Base-by-base conservation (phyloP, 163 green algal genomes). In the Chlamydomonas reinhardtii region DNA sequence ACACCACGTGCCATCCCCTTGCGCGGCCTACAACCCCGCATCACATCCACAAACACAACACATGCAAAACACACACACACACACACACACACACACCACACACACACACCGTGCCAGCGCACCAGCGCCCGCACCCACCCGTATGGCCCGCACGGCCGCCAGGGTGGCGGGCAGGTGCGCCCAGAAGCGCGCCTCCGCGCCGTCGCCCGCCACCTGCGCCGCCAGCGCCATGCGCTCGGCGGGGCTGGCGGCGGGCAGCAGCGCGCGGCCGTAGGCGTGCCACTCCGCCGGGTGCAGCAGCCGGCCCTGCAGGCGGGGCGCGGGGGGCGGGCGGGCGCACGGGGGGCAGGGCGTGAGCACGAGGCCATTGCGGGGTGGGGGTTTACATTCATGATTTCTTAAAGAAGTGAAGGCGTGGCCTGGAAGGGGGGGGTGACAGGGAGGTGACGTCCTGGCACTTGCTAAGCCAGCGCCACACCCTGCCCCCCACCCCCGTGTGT, bases 131-230 rank as follows among this genome's bases (percentile, higher is more conserved):
- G n/a, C 32, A 31, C 82, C 5, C 83, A 85, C 77, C 73, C 88
- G 87, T 59, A 69, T 62, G 22, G 68, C 71, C 64, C 88, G 90
- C 31, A 94, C 83, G 29, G 62, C 72, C 20, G 64, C 62, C 73
- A 97, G 85, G 0, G 95, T 97, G 34, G 88, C 88, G 22, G 95
- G 95, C 84, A 97, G 90, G 39, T 87, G 76, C 29, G 34, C 64
- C 95, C 95, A 97, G 89, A 97, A 97, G 43, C 66, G 29, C 0
- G 89, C 90, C 86, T 97, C 95, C 29, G 83, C 88, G 0, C 39
- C 17, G 35, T 93, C 77, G 0, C 95, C 94, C 27, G 65, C 66
- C 68, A 96, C 83, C 65, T 65, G 59, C 8, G 94, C 94, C 19
- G 92, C 94, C 69, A 95, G 87, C 35, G 90, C 92, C 92, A 96